phyloP scores from a whole-genome alignment of 2,329 filamentous ascomycete genomes.

The Fusarium falciforme region DNA sequence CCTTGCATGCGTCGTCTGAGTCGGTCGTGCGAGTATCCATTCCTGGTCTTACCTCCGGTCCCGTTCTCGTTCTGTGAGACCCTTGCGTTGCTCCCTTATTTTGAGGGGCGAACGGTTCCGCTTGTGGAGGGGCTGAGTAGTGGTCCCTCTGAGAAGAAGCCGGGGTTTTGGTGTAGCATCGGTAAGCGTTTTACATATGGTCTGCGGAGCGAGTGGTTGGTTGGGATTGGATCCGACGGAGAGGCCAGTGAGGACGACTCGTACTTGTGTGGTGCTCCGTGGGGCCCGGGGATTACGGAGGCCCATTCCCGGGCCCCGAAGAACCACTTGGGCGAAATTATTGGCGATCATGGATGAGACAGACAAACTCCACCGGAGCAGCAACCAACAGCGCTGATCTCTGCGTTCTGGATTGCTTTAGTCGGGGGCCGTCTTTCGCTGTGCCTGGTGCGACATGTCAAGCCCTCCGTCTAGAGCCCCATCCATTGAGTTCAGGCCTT shows the following conservation, averaged over 20 bases:
- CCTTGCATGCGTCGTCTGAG: not conserved
- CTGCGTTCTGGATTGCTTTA: not conserved
- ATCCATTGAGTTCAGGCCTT: not conserved
- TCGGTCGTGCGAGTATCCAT: not conserved
- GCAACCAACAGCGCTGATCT: slow-evolving; percentile 1
- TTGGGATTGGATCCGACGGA: not conserved
- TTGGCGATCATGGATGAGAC: not conserved
- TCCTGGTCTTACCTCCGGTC: not conserved
- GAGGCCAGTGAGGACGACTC: not conserved
- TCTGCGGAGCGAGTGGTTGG: not conserved
- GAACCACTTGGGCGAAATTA: slow-evolving; percentile 2
- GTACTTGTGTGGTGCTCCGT: not conserved
- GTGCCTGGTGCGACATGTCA: not conserved
- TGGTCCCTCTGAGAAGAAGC: not conserved
- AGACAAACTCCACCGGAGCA: not conserved
- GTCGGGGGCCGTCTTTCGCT: not conserved
- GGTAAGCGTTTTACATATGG: not conserved
- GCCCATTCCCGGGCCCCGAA: not conserved
- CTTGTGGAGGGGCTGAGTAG: too few species aligned
- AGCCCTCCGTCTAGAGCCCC: not conserved
- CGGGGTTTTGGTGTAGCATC: not conserved
- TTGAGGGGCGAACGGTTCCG: not conserved
- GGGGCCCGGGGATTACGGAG: not conserved
- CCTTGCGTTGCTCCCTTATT: not conserved
- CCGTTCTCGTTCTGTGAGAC: not conserved